Percentiles rank a stretch among this genome's conserved stretches.
These are phyloP conservation scores for Erythrobasidium yunnanense DNA, from an alignment of 768 basidiomycete species.

Conservation along the genomic window DNA sequence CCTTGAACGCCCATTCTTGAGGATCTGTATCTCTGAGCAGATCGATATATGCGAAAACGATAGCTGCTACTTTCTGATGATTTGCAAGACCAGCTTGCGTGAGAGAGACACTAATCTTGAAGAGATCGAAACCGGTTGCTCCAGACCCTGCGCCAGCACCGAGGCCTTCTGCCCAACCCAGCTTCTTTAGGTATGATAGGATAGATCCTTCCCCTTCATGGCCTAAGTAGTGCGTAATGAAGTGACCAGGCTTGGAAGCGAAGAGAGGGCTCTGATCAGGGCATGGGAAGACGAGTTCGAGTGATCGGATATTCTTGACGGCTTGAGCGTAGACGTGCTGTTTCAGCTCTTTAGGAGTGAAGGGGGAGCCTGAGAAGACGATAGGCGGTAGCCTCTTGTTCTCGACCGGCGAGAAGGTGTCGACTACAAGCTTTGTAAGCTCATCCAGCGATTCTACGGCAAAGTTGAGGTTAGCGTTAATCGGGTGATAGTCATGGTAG, in stretches of 20 bases:
- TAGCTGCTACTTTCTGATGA: constrained; percentile 58
- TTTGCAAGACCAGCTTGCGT: constrained; percentile 73
- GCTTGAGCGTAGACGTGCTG: constrained; percentile 43
- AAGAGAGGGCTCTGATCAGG: constrained; percentile 41
- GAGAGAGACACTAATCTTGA: constrained; percentile 68
- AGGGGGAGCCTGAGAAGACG: constrained; percentile 35
- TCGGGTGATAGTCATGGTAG: background rate
- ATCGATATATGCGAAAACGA: constrained; percentile 61
- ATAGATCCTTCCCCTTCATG: constrained; percentile 68
- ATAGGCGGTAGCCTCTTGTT: constrained; percentile 35
- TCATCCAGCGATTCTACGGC: constrained; percentile 39
- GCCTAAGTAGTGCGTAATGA: constrained; percentile 57
- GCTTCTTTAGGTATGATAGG: constrained; percentile 69
- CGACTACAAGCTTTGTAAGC: constrained; percentile 34
- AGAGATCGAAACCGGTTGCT: constrained; percentile 64
- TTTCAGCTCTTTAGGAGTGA: constrained; percentile 33
- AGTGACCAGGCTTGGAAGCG: constrained; percentile 70
- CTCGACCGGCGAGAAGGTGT: constrained; percentile 37
- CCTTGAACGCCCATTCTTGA: constrained; percentile 57
- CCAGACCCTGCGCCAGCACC: constrained; percentile 61
- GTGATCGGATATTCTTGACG: constrained; percentile 42
- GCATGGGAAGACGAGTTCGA: constrained; percentile 45
- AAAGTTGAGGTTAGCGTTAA: background rate
- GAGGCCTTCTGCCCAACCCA: constrained; percentile 45
- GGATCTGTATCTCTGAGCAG: constrained; percentile 43